A percentile compares a stretch with the other conserved stretches of the same genome.
Conservation (phyloP, 768 basidiomycete genomes). For the Tulasnella sp. region DNA sequence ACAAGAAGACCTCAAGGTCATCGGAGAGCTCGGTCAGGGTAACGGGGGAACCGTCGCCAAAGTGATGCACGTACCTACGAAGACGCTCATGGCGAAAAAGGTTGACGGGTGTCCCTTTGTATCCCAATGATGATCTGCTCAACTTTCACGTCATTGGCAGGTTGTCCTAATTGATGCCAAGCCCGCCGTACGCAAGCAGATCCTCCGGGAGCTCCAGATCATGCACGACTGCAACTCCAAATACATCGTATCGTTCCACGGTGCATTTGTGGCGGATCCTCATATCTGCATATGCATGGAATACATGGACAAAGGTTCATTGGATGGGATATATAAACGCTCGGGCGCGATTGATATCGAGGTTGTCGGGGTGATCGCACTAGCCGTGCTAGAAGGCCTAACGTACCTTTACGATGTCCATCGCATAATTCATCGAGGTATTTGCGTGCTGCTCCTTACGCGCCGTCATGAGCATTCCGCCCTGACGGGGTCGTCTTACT, state of each 20-base stretch:
- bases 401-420: constrained; percentile 97
- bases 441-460: constrained; percentile 22
- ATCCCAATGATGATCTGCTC: not conserved
- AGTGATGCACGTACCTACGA: constrained; percentile 84
- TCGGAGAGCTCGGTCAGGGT: constrained; percentile 87
- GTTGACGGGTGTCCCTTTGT: constrained; percentile 33
- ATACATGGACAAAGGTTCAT: constrained; percentile 83
- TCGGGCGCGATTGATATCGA: constrained; percentile 89
- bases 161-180: constrained; percentile 95
- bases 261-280: constrained; percentile 92
- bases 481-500: not conserved
- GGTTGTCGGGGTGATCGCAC: constrained; percentile 85
- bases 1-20: constrained; percentile 81
- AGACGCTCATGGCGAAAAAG: constrained; percentile 97
- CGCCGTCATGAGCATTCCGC: not conserved
- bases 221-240: constrained; percentile 94
- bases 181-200: constrained; percentile 92
- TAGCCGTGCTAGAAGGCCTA: constrained; percentile 87
- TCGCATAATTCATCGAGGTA: constrained; percentile 96
- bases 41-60: constrained; percentile 97
- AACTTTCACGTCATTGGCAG: constrained; percentile 29
- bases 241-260: constrained; percentile 95
- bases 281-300: constrained; percentile 99
- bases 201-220: constrained; percentile 93
- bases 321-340: constrained; percentile 93